phyloP scores from a whole-genome alignment of 257 asterid species.

The Handroanthus guayacan region DNA sequence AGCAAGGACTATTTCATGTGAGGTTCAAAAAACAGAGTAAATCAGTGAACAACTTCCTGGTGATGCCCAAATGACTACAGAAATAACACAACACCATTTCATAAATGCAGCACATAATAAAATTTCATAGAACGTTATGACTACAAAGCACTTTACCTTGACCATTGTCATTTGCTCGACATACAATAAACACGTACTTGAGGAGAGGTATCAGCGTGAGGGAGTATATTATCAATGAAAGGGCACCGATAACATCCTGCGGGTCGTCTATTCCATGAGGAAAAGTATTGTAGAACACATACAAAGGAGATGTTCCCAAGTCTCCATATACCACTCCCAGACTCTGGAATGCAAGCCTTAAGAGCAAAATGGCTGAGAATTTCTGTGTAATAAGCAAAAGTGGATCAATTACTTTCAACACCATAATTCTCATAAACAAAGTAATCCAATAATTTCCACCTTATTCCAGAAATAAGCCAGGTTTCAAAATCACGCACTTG shows the following conservation, averaged over 20 bases:
- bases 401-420: slow-evolving; percentile 21
- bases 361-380: slow-evolving; percentile 76
- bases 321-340: slow-evolving; percentile 98
- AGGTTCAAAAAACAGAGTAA: not conserved
- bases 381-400: slow-evolving; percentile 57
- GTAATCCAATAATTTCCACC: slow-evolving; percentile 12
- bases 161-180: slow-evolving; percentile 95
- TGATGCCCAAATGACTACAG: slow-evolving; percentile 2
- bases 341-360: slow-evolving; percentile 98
- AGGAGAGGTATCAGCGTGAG: slow-evolving; percentile 96
- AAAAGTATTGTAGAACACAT: slow-evolving; percentile 94
- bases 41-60: not conserved
- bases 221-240: slow-evolving; percentile 92
- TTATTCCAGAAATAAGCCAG: slow-evolving; percentile 14
- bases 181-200: slow-evolving; percentile 96
- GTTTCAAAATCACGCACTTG: slow-evolving; percentile 13
- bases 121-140: not conserved
- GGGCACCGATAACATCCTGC: slow-evolving; percentile 92
- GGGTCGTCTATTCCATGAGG: slow-evolving; percentile 80
- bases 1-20: not conserved
- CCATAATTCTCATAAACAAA: slow-evolving; percentile 9
- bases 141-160: slow-evolving; percentile 65
- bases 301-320: slow-evolving; percentile 96
- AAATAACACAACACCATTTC: not conserved
- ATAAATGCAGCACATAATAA: not conserved